Base-by-base conservation (phyloP, 1,139 yeast species). In the Nadsonia starkeyi-henricii region DNA sequence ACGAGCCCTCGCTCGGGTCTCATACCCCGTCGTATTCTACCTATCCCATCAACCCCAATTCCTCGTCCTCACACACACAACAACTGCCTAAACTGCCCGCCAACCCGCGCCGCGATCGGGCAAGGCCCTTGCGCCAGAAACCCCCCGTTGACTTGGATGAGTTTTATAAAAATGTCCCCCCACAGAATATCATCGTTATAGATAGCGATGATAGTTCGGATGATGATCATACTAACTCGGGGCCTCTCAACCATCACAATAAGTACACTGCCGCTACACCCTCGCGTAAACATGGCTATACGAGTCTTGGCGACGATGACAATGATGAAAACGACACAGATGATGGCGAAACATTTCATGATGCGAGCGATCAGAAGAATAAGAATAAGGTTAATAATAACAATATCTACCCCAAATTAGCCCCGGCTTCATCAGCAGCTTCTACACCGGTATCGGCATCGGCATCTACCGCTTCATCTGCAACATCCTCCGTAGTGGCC, bases 121-220 rank as follows among this genome's bases (percentile, higher is more conserved):
- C 49, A 41, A 46, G 50, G 42, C 52, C 28, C 36, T 42, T 41
- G 15, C 44, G 43, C n/a, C 43, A 37, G 2, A 46, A 46, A 13
- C 48, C 36, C 42, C 44, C 46, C n/a, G 56, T 60, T 23, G 48
- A 62, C 53, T 62, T 66, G 66, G 53, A 53, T 42, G 61, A 59
- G 47, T 62, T 61, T 51, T 62, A 62, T 51, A 54, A 56, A 41
- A 62, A 62, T 50, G 66, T 65, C 17, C 54, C 55, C 44, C 66
- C 66, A n/a, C 52, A 54, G 33, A 67, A 64, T 49, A 58, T 64
- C 43, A 64, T 64, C 53, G 64, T 63, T 39, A 62, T 64, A 19
- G 63, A 62, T 39, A 63, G 61, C 46, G 61, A 57, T 45, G 58
- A 55, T 17, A 59, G 54, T 20, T 56, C 53, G 13, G 52, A 50